Percentiles rank a stretch among this genome's conserved stretches.
Evolutionary conservation across 2,329 filamentous ascomycete species (phyloP).

Genomic region (Fusarium sp.): DNA sequence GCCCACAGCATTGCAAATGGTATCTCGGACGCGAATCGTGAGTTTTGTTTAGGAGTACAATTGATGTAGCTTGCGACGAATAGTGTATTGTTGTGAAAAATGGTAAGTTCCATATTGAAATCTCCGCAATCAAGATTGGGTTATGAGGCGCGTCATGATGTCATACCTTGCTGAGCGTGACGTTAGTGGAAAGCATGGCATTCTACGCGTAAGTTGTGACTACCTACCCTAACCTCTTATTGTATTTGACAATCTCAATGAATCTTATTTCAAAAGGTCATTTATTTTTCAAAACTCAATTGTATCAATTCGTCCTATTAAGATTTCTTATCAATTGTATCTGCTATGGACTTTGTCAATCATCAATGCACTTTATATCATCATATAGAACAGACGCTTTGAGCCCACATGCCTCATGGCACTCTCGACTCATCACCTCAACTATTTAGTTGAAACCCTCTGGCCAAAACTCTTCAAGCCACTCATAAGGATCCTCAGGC

Average conservation of each 20-base stretch:
- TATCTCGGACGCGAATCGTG: not conserved
- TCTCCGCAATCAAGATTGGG: slow-evolving; percentile 21
- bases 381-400: not conserved
- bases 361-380: not conserved
- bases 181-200: slow-evolving; percentile 8
- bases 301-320: no score
- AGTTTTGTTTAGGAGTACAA: not conserved
- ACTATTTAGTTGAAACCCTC: slow-evolving; percentile 43
- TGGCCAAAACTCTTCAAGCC: slow-evolving; percentile 65
- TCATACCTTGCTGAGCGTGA: slow-evolving; percentile 23
- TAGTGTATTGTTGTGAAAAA: not conserved
- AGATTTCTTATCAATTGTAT: no score
- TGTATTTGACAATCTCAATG: not conserved
- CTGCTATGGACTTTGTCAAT: no score
- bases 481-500: slow-evolving; percentile 62
- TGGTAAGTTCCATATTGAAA: not conserved
- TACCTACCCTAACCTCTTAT: no score
- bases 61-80: not conserved
- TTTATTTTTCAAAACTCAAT: no score
- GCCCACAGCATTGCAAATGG: not conserved
- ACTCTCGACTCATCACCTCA: accelerated
- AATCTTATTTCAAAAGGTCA: no score
- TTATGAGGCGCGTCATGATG: slow-evolving; percentile 24
- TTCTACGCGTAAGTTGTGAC: no score
- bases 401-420: no score